phyloP scores from a whole-genome alignment of 768 basidiomycete species.

The Pholiota molesta region DNA sequence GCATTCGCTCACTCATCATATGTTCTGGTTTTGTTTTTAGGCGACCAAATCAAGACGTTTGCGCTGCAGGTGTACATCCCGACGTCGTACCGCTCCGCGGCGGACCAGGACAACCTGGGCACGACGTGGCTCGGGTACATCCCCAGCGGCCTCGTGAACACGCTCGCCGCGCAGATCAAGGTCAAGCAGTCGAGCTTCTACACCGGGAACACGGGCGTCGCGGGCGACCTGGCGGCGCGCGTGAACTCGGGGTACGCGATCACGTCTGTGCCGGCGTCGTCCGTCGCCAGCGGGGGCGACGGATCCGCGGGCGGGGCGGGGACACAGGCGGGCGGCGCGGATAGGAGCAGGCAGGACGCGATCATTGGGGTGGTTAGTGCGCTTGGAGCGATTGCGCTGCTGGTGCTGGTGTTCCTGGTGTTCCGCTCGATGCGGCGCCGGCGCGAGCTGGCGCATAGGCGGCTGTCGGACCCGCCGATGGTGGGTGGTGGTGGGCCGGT shows the following conservation, averaged over 20 bases:
- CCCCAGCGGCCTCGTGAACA: constrained; percentile 52
- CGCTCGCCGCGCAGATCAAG: constrained; percentile 68
- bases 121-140: constrained; percentile 80
- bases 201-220: constrained; percentile 49
- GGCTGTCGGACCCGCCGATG: constrained; percentile 62
- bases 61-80: constrained; percentile 77
- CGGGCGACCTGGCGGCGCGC: constrained; percentile 60
- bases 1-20: no score
- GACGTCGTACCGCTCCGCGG: constrained; percentile 46
- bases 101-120: constrained; percentile 52
- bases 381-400: constrained; percentile 75
- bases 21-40: constrained; percentile 27
- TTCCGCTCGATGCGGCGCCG: constrained; percentile 70
- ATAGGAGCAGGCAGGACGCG: constrained; percentile 71
- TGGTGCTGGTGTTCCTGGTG: constrained; percentile 73
- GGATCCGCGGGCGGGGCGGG: constrained; percentile 12
- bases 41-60: constrained; percentile 41
- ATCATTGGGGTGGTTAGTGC: constrained; percentile 91
- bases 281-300: constrained; percentile 18
- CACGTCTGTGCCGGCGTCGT: constrained; percentile 38
- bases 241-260: constrained; percentile 73
- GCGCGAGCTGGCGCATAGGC: constrained; percentile 68
- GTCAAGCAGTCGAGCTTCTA: constrained; percentile 67
- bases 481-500: constrained; percentile 32
- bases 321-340: constrained; percentile 32